Percentiles rank a stretch among this genome's conserved stretches.
Evolutionary conservation across 768 basidiomycete species (phyloP).

Genomic region (Terana coerulea): DNA sequence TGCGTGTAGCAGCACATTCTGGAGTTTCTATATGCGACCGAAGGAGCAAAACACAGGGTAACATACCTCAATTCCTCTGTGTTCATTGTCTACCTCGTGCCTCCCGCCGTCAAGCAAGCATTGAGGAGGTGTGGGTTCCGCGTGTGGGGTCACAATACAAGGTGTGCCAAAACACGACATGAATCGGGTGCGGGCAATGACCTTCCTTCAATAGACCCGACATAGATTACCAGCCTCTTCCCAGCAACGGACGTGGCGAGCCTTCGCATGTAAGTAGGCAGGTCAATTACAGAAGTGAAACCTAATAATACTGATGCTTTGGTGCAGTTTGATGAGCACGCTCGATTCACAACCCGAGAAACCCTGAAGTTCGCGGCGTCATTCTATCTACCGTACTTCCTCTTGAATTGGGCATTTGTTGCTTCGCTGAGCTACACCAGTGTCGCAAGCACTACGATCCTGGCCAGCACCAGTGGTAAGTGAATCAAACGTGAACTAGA

Average conservation of each 20-base stretch:
- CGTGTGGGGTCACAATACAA: conserved; percentile 10
- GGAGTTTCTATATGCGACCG: no score
- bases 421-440: conserved; percentile 81
- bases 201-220: background rate
- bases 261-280: background rate
- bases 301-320: no score
- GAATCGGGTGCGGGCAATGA: no score
- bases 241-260: background rate
- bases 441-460: conserved; percentile 86
- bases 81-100: conserved; percentile 80
- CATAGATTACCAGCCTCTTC: background rate
- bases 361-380: conserved; percentile 72
- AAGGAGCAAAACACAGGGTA: no score
- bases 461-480: conserved; percentile 83
- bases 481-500: no score
- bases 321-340: background rate
- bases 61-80: conserved; percentile 89
- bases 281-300: no score
- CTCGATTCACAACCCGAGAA: conserved; percentile 49
- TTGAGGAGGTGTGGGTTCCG: conserved; percentile 14
- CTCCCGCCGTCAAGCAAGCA: conserved; percentile 40
- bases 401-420: conserved; percentile 89
- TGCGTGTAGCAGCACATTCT: conserved; percentile 34
- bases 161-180: conserved; percentile 6
- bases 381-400: conserved; percentile 90